Evolutionary conservation across 2,329 filamentous ascomycete genomes (phyloP).

Genomic region (Fusarium equiseti): DNA sequence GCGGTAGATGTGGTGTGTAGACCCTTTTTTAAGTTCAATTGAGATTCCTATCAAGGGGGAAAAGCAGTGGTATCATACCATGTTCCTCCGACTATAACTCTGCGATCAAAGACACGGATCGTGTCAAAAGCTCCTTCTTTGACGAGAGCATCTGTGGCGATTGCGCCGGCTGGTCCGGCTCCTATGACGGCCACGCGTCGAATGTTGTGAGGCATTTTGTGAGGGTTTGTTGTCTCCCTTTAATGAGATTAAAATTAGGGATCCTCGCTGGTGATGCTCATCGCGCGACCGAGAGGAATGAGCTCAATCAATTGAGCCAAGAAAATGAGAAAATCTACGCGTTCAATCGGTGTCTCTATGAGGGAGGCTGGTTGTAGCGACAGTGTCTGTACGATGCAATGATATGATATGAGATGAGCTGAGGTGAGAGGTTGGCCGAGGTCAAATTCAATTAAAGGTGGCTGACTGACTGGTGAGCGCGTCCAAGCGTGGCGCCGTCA

Average conservation of each 20-base stretch:
- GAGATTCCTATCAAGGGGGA: neutral
- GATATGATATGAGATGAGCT: neutral
- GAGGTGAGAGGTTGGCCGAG: neutral
- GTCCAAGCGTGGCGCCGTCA: constrained; percentile 2
- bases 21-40: constrained; percentile 1
- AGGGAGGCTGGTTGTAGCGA: neutral
- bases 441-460: neutral
- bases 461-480: neutral
- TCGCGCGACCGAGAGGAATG: neutral
- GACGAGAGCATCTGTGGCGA: constrained; percentile 31
- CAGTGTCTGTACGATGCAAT: neutral
- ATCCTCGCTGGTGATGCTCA: neutral
- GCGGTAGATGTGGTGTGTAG: constrained; percentile 17
- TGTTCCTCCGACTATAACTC: constrained; percentile 18
- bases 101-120: constrained; percentile 32
- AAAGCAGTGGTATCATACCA: constrained; percentile 11
- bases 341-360: neutral
- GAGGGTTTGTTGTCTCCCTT: neutral
- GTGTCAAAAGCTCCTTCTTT: constrained; percentile 30
- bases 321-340: neutral
- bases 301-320: neutral
- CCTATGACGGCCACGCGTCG: constrained; percentile 28
- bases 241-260: neutral
- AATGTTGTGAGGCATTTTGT: constrained; percentile 3
- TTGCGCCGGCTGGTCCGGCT: constrained; percentile 33